Evolutionary conservation across 257 asterid species (phyloP), one percentile per base, ranked within the genome.

Genomic region (Echites panduratus): DNA sequence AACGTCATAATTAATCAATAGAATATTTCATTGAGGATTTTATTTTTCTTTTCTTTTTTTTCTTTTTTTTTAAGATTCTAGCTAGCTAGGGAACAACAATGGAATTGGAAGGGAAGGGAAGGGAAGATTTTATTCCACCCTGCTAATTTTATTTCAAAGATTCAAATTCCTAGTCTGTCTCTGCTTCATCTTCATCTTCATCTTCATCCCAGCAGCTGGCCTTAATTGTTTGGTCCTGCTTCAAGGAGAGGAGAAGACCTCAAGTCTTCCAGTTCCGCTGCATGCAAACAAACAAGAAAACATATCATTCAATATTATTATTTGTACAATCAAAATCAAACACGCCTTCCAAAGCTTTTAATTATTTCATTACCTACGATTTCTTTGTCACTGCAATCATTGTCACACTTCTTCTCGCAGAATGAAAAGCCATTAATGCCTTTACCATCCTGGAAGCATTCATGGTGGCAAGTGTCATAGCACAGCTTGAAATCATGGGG

Each of bases 351-450:
- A 32, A 32, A 32, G 38, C 38, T 32, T 32, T 32, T 32, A 44
- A 32, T 69, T 57, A 50, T 38, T 35, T 27, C 5, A 7, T 32
- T 65, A 66, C 70, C 70, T 66, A 7, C 0, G 29, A 41, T 2
- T 6, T 44, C 77, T 50, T 63, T 47, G 47, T 9, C 40, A 7
- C 19, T 22, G 35, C 77, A 73, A 9, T 73, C 77, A 10, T 24
- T 14, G 27, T 73, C 77, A 41, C 77, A 73, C 64, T 73, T 63
- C 77, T 63, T 73, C 63, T 73, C 77, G 35, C 77, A 73, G 63
- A 45, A 73, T 22, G 77, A 63, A 38, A 48, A 73, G 52, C 77
- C 75, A 71, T 71, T 71, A 32, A 32, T 3, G 57, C 68, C 68
- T 65, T 73, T 35, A 29, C 65, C 72, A 63, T 73, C n/a, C 44